Percentiles rank a stretch among this genome's conserved stretches.
Evolutionary conservation across 441 rosid genomes (phyloP).

Genomic region (Omphalea diandra): DNA sequence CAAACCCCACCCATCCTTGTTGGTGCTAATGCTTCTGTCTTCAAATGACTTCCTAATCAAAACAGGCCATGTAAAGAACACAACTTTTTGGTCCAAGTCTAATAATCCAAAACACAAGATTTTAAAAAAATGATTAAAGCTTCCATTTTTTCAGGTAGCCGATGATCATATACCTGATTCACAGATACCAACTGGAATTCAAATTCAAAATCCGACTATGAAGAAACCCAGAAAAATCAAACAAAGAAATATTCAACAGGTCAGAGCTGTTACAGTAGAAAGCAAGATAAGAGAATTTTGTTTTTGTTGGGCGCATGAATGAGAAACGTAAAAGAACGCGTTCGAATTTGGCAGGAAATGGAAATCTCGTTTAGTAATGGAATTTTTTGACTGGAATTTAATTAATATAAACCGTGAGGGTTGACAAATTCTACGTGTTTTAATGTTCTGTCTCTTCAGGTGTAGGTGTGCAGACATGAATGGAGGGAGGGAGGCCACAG

Average conservation of each 20-base stretch:
- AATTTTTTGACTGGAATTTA: constrained; percentile 2
- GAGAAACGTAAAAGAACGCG: too few relatives aligned
- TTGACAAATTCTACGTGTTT: too few relatives aligned
- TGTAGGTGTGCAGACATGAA: constrained; percentile 12
- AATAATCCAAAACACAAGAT: not conserved
- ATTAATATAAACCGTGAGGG: not conserved
- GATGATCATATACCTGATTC: not conserved
- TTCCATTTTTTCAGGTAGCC: not conserved
- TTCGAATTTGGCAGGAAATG: not conserved
- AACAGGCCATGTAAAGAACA: not conserved
- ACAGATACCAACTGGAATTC: not conserved
- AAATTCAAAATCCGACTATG: not conserved
- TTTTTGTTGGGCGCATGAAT: too few relatives aligned
- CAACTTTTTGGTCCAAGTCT: not conserved
- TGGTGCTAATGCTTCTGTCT: too few relatives aligned
- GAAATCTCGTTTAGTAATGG: not conserved
- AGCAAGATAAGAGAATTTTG: too few relatives aligned
- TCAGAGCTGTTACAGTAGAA: constrained; percentile 15
- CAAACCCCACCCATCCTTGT: constrained; percentile 71
- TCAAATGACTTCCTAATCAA: not conserved
- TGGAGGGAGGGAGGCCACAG: constrained; percentile 2
- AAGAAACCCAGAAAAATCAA: not conserved
- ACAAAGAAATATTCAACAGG: not conserved
- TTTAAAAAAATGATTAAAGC: not conserved
- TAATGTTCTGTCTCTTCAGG: too few relatives aligned